Base-by-base conservation (phyloP, 2,329 filamentous ascomycete species). In the Hypoxylon sp. region DNA sequence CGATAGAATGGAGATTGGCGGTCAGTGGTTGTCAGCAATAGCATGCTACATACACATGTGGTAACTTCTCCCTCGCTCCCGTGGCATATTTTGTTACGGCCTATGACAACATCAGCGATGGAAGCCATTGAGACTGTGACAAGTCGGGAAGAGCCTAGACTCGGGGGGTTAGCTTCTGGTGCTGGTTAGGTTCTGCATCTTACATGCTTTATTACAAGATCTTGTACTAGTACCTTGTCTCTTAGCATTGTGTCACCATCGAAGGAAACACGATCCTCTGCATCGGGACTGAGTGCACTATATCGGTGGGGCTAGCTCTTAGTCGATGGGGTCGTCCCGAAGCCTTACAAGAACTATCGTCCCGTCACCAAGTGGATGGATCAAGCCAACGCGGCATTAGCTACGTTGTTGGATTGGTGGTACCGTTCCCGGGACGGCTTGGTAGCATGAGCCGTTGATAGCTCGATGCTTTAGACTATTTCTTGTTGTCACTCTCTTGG, bases 151-250 rank as follows among this genome's bases (percentile, higher is more conserved):
- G 52, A 57, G 21, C 28, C 53, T 66, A 49, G 51, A 65, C 48
- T 63, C 41, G 53, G 53, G 38, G 52, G 19, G 52, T 66, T 58
- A 56, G 45, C 46, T 51, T n/a, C 34, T 51, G 41, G 14, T 5
- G 28, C 32, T 60, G 38, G 13, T 56, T 50, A 45, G n/a, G n/a
- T n/a, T n/a, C 34, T 55, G 51, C 57, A 68, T 68, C 60, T 65
- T 57, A 70, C 58, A 65, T 49, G 23, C 19, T 63, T 34, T 50
- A 57, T 51, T 68, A 63, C 63, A 59, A 53, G 59, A 67, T 66
- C 66, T 69, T 68, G 66, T 71, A 69, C 66, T 60, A 65, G 68
- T 71, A 69, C 68, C 65, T 64, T 48, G 14, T 49, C 45, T 43
- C 52, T 19, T 28, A 65, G 57, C 28, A 38, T 70, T 70, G 65